These are phyloP conservation scores for Rosa persica DNA, from an alignment of 306 rosid genomes.

Conservation along the genomic window DNA sequence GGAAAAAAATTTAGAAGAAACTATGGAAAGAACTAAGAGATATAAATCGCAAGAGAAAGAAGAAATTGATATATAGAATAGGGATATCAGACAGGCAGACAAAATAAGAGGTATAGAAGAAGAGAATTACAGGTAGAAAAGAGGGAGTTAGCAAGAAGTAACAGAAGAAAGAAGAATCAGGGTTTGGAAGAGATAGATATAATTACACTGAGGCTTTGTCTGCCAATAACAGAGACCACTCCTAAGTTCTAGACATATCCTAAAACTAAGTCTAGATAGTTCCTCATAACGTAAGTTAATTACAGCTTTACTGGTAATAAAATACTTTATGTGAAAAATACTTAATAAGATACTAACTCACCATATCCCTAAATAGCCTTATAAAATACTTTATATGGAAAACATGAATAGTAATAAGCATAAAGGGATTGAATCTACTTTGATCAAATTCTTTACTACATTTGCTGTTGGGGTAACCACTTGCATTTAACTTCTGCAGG, in stretches of 20 bases:
- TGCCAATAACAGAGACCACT: not conserved
- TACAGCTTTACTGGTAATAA: not conserved
- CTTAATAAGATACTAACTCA: not conserved
- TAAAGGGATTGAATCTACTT: not conserved
- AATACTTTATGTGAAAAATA: not conserved
- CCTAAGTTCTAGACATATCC: not conserved
- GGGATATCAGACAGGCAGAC: not conserved
- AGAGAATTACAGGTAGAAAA: not conserved
- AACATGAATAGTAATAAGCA: not conserved
- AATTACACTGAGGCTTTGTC: not conserved
- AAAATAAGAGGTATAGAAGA: not conserved
- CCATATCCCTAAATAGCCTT: not conserved
- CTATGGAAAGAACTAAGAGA: not conserved
- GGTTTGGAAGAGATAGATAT: not conserved
- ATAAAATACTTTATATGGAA: not conserved
- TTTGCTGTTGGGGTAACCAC: slow-evolving; percentile 9
- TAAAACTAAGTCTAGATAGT: not conserved
- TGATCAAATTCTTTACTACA: not conserved
- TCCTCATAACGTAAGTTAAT: not conserved
- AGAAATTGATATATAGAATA: not conserved
- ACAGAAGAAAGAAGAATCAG: not conserved
- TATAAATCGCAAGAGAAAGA: not conserved
- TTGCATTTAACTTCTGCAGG: slow-evolving; percentile 38
- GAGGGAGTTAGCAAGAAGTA: not conserved
- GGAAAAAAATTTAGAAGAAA: not conserved